Percentiles rank a stretch among this genome's conserved stretches.
These are phyloP conservation scores for Didymella glomerata DNA, from an alignment of 2,329 filamentous ascomycete genomes.

Conservation along the genomic window DNA sequence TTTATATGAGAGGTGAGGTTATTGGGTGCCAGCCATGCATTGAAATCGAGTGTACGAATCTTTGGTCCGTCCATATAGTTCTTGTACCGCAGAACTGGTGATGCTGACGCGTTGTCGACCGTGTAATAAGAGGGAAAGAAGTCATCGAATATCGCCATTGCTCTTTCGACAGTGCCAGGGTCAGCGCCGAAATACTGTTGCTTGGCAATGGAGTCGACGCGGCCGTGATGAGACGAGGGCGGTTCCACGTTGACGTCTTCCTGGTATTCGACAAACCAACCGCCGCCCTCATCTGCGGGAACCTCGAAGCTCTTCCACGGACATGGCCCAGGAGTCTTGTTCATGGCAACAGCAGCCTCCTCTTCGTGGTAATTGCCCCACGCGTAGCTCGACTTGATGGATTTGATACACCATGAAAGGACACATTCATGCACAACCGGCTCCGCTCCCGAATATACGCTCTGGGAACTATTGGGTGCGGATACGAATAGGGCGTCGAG, in stretches of 20 bases:
- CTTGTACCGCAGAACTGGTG: slow-evolving; percentile 8
- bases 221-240: too few relatives aligned
- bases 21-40: slow-evolving; percentile 31
- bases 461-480: too few relatives aligned
- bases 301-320: too few relatives aligned
- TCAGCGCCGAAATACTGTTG: too few relatives aligned
- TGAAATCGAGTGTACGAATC: not conserved
- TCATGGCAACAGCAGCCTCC: too few relatives aligned
- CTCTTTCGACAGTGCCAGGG: too few relatives aligned
- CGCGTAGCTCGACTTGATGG: slow-evolving; percentile 29
- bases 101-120: not conserved
- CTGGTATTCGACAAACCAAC: too few relatives aligned
- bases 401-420: slow-evolving; percentile 37
- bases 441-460: too few relatives aligned
- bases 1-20: slow-evolving; percentile 36
- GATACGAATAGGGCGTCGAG: slow-evolving; percentile 22
- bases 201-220: too few relatives aligned
- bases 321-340: too few relatives aligned
- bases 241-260: not conserved
- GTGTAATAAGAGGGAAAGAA: slow-evolving; percentile 25
- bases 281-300: too few relatives aligned
- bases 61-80: slow-evolving; percentile 5
- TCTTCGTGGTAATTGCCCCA: slow-evolving; percentile 30
- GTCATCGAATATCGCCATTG: slow-evolving; percentile 18
- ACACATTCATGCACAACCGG: slow-evolving; percentile 36